Evolutionary conservation across 2,329 filamentous ascomycete species (phyloP).

Genomic region (Keithomyces neogunnii): DNA sequence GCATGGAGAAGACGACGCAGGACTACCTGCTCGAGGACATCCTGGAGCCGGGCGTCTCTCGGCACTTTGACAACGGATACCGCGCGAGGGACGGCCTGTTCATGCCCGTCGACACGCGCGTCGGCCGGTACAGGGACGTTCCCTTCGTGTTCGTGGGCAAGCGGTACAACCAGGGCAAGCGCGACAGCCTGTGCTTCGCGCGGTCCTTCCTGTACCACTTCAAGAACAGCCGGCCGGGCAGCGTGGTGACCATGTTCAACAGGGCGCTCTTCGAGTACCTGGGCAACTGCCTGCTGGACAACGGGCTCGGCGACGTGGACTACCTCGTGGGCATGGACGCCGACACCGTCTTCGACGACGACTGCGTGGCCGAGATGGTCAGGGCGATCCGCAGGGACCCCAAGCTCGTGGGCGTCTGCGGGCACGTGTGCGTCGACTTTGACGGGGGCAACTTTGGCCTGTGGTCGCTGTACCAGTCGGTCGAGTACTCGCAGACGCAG

Average conservation of each 20-base stretch:
- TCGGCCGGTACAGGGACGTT: slow-evolving; percentile 34
- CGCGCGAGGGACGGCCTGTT: slow-evolving; percentile 35
- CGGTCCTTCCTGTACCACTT: slow-evolving; percentile 41
- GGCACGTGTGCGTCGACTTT: slow-evolving; percentile 39
- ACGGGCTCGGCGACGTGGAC: slow-evolving; percentile 30
- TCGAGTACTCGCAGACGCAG: slow-evolving; percentile 40
- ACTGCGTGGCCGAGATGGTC: slow-evolving; percentile 36
- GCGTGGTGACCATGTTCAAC: slow-evolving; percentile 36
- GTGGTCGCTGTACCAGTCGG: slow-evolving; percentile 38
- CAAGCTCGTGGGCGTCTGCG: slow-evolving; percentile 37
- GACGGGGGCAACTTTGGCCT: slow-evolving; percentile 29
- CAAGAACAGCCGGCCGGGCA: slow-evolving; percentile 29
- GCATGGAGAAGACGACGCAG: slow-evolving; percentile 39
- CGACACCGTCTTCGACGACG: slow-evolving; percentile 36
- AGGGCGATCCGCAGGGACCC: slow-evolving; percentile 32
- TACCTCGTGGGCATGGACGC: slow-evolving; percentile 39
- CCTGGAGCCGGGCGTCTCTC: slow-evolving; percentile 24
- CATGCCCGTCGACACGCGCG: slow-evolving; percentile 36
- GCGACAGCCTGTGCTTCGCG: slow-evolving; percentile 40
- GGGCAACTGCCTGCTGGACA: slow-evolving; percentile 27
- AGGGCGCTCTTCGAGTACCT: slow-evolving; percentile 33
- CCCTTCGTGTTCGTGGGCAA: slow-evolving; percentile 41
- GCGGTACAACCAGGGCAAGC: slow-evolving; percentile 40
- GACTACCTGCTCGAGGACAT: slow-evolving; percentile 39
- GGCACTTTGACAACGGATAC: slow-evolving; percentile 33